Evolutionary conservation across 495 filamentous ascomycete genomes (phyloP), one percentile per base, ranked within the genome.

Genomic region (Pseudomonodictys pantanalensis): DNA sequence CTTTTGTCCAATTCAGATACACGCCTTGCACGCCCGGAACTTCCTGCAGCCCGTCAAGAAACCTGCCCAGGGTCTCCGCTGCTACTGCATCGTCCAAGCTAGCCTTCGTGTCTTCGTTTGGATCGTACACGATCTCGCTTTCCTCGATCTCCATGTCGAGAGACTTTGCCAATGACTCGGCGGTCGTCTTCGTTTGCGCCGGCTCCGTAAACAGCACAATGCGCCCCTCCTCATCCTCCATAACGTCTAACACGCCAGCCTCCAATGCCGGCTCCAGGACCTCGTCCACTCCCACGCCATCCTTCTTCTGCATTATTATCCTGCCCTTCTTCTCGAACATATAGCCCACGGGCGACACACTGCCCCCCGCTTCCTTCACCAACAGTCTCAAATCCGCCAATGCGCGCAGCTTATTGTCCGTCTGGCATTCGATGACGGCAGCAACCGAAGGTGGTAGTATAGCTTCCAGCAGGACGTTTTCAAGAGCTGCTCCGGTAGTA

Each of bases 181-280:
- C 83, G 10, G 89, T 83, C 12, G 80, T 74, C 48, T 79, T 86
- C 0, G 86, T 91, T 58, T 80, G 78, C 8, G 76, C 80, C 0
- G 90, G 87, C 63, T 91, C 85, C 0, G 89, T 92, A 72, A 81
- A 88, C 2, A 97, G 74, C 18, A 89, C 73, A 12, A 96, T 72
- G 38, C 83, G 83, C 6, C 84, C 86, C 7, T 88, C 81, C 8
- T 83, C 82, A 64, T 87, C 87, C 41, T 81, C 76, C 28, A 87
- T 82, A 2, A 95, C 80, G 68, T 97, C 93, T 56, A 87, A 83
- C 6, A 87, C 91, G 12, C 91, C 92, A 18, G 85, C 86, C 56
- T 99, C 92, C 38, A 97, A 82, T 6, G 88, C 90, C 32, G 85
- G 79, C 62, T 96, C 93, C 62, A 97, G 74, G 38, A 89, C 81